Base-by-base conservation (phyloP, 352 stramenopile species). In the Albugo candida region DNA sequence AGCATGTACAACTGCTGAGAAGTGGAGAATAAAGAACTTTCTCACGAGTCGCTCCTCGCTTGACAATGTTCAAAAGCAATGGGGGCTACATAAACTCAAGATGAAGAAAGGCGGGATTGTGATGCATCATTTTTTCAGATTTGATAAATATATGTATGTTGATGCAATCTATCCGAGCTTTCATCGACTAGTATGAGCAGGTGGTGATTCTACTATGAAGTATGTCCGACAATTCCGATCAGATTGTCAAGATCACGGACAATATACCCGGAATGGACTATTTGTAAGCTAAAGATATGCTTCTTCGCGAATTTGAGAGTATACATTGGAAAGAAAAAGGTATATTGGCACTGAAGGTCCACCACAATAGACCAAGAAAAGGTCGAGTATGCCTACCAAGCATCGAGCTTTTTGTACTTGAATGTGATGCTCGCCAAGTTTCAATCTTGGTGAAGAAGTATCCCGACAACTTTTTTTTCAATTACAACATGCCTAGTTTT, bases 51-150 rank as follows among this genome's bases (percentile, higher is more conserved):
- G 47, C 5, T 51, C 31, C 5, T 46, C 53, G 17, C 38, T 53
- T 46, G 49, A 60, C 17, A 49, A n/a, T 45, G 53, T 60, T 4
- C 55, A 62, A 41, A 36, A 59, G 18, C 35, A 53, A 5, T 51
- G 52, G 21, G n/a, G 59, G 37, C 35, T 59, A 0, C 36, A 59
- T 10, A 53, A 56, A 6, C 59, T 62, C 16, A 16, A 41, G 36
- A 14, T 41, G 36, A 16, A 41, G 16, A 16, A 41, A 41, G 36
- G 36, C 36, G 48, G 24, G 12, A 20, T 58, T 17, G 24, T 54
- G 21, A 59, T 62, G 37, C 24, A 59, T 13, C 47, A 59, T 20
- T n/a, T 62, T 5, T 42, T 62, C 16, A 14, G n/a, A n/a, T 58
- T 61, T 14, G 41, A 62, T 6, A 45, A 62, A 20, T 41, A n/a